Evolutionary conservation across 2,329 filamentous ascomycete species (phyloP), one percentile per base, ranked within the genome.

Genomic region (Dactylellina drechsleri): DNA sequence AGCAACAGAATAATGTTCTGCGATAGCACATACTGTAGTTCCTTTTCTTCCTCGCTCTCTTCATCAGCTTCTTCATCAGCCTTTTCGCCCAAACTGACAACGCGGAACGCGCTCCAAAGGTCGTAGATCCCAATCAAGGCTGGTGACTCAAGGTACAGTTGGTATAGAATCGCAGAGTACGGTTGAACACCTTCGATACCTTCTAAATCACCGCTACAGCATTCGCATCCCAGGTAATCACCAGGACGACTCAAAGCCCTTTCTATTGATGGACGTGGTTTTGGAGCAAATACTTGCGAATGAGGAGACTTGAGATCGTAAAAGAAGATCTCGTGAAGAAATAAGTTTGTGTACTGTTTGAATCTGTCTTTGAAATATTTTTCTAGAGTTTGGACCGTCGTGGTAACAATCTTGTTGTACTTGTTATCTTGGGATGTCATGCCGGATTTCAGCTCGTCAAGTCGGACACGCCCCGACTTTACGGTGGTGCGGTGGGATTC

Each of bases 91-190:
- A 86, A 84, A 18, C 91, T 83, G 31, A 91, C 86, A 15, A 87
- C 87, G 77, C 87, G 86, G 81, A 92, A 96, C 2, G 92, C 91
- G 12, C 88, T 86, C 91, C 91, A 93, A 54, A 95, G 81, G 82
- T 96, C 92, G 36, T 88, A 90, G 57, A 91, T 88, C 78, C 95
- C 95, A 81, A 95, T 89, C 71, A 94, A 83, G 7, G 86, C 86
- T 18, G 66, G 65, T 0, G 91, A 90, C 81, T 96, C 92, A 13
- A 91, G 84, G 80, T 93, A 94, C 57, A 95, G 83, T 78, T 91
- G 90, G 80, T 94, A 95, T 26, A 95, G 79, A 36, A 94, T 88
- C 0, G 91, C 87, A 4, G 90, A 90, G 0, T 89, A 85, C 2
- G 91, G 92, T 83, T 47, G 85, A 84, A 8, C 90, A 80, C 80